Evolutionary conservation across 257 asterid genomes (phyloP), one percentile per base, ranked within the genome.

Genomic region (Paraleonurus japonicus): DNA sequence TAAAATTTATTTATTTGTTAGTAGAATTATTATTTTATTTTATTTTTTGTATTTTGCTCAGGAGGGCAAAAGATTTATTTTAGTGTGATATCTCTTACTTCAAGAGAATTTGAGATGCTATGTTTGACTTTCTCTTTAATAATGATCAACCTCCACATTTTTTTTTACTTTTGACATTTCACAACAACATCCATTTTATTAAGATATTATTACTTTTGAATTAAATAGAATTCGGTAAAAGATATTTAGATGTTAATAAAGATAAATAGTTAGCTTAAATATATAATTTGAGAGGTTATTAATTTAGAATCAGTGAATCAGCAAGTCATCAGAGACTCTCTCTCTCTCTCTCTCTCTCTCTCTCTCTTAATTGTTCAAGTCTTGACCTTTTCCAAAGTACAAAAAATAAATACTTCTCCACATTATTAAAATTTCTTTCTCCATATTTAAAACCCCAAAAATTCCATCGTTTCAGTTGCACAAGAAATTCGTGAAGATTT

Each of bases 361-460:
- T 76, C 63, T 70, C 69, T 43, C 70, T 30, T 64, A 20, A 67
- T 45, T 17, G 73, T 41, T 64, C 17, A 17, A 57, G 54, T 71
- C 73, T 66, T 72, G 74, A 78, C 81, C 71, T 50, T 57, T 74
- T 71, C 81, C 60, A 23, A 73, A 63, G 3, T 51, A 16, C 68
- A 72, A 61, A 60, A 53, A 50, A n/a, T 28, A 7, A 47, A 53
- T 65, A 28, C 67, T 22, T 64, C 30, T 33, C 30, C 37, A 16
- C 59, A 71, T 65, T 37, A 50, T 67, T 53, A 15, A 27, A 39
- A 41, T 26, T 41, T 54, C 53, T 19, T 43, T 64, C 53, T 10
- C 71, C 12, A 11, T 8, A n/a, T 9, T 67, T 35, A 19, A 37
- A 50, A 60, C 3, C 68, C 72, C 69, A 7, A 17, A 2, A 53